A percentile compares a stretch with the other conserved stretches of the same genome.
These are phyloP conservation scores for Colletotrichum tropicicola DNA, from an alignment of 2,329 filamentous ascomycete genomes.

Conservation along the genomic window DNA sequence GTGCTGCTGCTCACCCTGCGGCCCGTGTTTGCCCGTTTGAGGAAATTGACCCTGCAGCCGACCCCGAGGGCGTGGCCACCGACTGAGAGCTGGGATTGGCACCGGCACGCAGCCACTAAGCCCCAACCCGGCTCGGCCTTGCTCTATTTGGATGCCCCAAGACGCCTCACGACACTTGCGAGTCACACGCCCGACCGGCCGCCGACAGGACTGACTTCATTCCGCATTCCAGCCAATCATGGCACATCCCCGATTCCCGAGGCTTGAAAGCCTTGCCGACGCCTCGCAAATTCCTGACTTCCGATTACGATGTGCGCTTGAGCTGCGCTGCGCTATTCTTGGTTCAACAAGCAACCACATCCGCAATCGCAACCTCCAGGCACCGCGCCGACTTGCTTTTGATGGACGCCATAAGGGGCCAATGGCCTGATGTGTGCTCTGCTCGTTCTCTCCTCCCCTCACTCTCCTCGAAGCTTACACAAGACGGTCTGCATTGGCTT, in stretches of 20 bases:
- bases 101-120: constrained; percentile 16
- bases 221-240: constrained; percentile 6
- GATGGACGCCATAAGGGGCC: background rate
- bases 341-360: background rate
- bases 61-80: constrained; percentile 20
- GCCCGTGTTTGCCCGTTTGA: constrained; percentile 26
- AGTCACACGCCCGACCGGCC: too few relatives aligned
- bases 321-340: constrained; percentile 1
- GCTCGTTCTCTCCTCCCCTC: background rate
- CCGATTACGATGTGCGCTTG: background rate
- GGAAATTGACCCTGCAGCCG: constrained; percentile 27
- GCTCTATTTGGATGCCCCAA: constrained; percentile 8
- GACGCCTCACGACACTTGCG: background rate
- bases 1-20: constrained; percentile 11
- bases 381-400: background rate
- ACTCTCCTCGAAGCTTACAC: background rate
- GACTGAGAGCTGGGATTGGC: constrained; percentile 12
- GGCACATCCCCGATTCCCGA: too few relatives aligned
- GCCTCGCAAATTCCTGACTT: too few relatives aligned
- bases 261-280: too few relatives aligned
- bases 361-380: background rate
- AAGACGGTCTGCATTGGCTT: too few relatives aligned
- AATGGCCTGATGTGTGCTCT: background rate
- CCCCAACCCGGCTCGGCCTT: constrained; percentile 19
- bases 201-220: constrained; percentile 9